These are phyloP conservation scores for Oryza glumipatula DNA, from an alignment of 176 grass and related monocot genomes.

Conservation along the genomic window DNA sequence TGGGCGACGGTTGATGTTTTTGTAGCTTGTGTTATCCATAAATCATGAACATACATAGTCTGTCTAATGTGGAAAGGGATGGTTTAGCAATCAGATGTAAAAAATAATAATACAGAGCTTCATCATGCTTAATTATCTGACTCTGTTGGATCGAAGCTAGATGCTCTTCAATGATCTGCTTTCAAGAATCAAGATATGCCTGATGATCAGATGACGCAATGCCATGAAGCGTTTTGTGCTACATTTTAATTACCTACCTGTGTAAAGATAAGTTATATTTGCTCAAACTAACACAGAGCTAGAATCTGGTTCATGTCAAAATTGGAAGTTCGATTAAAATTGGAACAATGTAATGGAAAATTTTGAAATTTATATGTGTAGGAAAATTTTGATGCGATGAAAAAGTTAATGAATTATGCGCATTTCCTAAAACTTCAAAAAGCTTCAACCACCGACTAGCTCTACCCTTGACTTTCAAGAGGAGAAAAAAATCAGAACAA, in stretches of 20 bases:
- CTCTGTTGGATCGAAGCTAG: background rate
- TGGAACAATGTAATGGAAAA: no score
- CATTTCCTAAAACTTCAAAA: background rate
- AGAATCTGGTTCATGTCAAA: background rate
- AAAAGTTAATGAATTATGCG: background rate
- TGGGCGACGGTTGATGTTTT: background rate
- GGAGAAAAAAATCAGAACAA: background rate
- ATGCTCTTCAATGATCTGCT: background rate
- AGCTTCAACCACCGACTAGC: background rate
- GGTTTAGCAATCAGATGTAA: no score
- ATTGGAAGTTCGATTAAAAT: no score
- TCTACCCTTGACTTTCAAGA: background rate
- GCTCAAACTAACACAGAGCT: background rate
- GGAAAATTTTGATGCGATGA: no score
- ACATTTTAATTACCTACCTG: background rate
- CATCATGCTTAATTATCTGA: no score
- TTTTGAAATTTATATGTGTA: no score
- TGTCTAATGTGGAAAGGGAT: background rate
- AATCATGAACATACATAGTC: background rate
- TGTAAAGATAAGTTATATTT: background rate
- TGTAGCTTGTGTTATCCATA: background rate
- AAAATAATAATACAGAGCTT: no score
- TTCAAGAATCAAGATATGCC: no score
- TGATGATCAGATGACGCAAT: background rate
- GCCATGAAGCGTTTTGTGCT: background rate